A percentile compares a stretch with the other conserved stretches of the same genome.
These are phyloP conservation scores for Leccinum pachyderme DNA, from an alignment of 1,284 basidiomycete genomes.

Conservation along the genomic window DNA sequence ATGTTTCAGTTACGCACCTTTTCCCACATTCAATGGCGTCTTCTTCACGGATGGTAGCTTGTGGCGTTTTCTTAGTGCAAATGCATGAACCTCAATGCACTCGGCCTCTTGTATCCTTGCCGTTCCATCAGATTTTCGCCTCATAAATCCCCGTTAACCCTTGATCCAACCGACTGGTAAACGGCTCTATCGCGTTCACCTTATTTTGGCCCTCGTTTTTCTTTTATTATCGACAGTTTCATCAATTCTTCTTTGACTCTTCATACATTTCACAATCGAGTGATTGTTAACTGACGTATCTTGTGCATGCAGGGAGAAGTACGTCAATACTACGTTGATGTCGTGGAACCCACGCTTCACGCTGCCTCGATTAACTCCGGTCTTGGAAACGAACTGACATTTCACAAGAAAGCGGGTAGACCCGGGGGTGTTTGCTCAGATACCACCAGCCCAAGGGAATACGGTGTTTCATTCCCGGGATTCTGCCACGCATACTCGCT, in stretches of 20 bases:
- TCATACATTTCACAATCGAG: constrained; percentile 8
- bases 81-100: not conserved
- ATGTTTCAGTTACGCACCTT: constrained; percentile 10
- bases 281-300: constrained; percentile 16
- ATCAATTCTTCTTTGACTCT: constrained; percentile 9
- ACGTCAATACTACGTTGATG: constrained; percentile 44
- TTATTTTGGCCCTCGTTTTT: constrained; percentile 12
- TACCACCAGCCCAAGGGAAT: constrained; percentile 4
- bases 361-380: constrained; percentile 26
- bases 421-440: not conserved
- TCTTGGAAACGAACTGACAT: not conserved
- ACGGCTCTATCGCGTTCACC: constrained; percentile 5
- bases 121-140: constrained; percentile 5
- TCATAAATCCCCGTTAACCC: constrained; percentile 15
- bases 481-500: constrained; percentile 77
- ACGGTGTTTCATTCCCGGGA: constrained; percentile 40
- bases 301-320: constrained; percentile 42
- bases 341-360: constrained; percentile 40
- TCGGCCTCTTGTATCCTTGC: constrained; percentile 4
- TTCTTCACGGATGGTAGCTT: constrained; percentile 11
- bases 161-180: constrained; percentile 15
- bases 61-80: constrained; percentile 3
- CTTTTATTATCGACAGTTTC: constrained; percentile 4
- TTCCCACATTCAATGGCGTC: constrained; percentile 5
- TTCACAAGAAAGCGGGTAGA: not conserved